Evolutionary conservation across 768 basidiomycete species (phyloP).

Genomic region (Nevesoporus exiguus): DNA sequence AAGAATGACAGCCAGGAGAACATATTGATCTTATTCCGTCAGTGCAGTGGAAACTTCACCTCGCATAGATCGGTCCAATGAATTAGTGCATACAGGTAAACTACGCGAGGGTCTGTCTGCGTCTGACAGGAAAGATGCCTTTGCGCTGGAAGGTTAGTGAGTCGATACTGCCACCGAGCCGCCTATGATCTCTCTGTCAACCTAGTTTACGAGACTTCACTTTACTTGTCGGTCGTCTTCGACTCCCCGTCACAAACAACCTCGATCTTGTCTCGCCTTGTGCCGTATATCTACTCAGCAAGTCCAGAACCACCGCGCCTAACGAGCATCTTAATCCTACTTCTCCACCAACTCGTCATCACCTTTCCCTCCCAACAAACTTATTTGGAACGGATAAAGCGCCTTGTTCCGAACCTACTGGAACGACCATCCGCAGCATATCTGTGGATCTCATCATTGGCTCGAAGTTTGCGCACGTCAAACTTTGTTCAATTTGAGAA

Average conservation of each 20-base stretch:
- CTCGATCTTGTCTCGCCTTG: conserved; percentile 57
- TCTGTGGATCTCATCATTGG: conserved; percentile 52
- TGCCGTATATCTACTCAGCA: conserved; percentile 45
- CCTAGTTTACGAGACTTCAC: conserved; percentile 71
- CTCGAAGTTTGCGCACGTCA: conserved; percentile 47
- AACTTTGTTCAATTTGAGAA: conserved; percentile 54
- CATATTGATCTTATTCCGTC: conserved; percentile 70
- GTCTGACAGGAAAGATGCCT: conserved; percentile 53
- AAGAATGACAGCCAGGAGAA: conserved; percentile 59
- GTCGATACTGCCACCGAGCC: neutral
- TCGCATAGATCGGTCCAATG: neutral
- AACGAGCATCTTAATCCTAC: conserved; percentile 43
- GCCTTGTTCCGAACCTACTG: conserved; percentile 33
- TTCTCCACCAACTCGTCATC: conserved; percentile 55
- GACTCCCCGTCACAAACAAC: conserved; percentile 57
- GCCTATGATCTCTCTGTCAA: neutral
- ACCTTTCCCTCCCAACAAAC: conserved; percentile 63
- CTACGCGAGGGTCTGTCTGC: conserved; percentile 70
- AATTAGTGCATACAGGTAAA: conserved; percentile 51
- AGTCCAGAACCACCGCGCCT: conserved; percentile 21
- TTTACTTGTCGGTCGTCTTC: conserved; percentile 63
- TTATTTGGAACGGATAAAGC: conserved; percentile 34
- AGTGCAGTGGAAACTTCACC: conserved; percentile 24
- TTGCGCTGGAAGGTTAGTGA: conserved; percentile 63
- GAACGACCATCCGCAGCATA: conserved; percentile 34